A percentile compares a stretch with the other conserved stretches of the same genome.
phyloP scores from a whole-genome alignment of 106 monocot species.

The Allium fistulosum region DNA sequence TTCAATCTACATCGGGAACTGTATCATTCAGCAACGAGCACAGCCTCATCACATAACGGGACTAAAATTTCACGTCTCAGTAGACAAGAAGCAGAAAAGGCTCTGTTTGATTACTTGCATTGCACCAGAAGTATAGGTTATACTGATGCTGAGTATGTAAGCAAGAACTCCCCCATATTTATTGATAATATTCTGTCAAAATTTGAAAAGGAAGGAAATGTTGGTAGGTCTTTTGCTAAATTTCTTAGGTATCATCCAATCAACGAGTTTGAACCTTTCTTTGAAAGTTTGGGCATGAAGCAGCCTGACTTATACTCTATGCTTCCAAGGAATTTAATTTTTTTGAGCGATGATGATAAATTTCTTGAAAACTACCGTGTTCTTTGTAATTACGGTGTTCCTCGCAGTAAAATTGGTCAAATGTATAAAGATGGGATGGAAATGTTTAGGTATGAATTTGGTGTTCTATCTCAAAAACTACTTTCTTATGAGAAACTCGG shows the following conservation, averaged over 20 bases:
- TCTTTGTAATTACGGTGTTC: conserved; percentile 77
- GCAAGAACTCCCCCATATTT: conserved; percentile 62
- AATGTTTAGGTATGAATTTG: conserved; percentile 45
- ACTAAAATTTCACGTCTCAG: conserved; percentile 25
- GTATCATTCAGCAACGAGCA: conserved; percentile 3
- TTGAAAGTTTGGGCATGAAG: conserved; percentile 79
- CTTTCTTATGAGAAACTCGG: conserved; percentile 53
- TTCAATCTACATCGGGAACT: not conserved
- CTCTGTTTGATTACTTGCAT: conserved; percentile 72
- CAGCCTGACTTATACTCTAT: conserved; percentile 36
- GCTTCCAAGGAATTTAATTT: conserved; percentile 54
- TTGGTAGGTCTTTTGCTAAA: conserved; percentile 23
- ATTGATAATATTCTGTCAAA: conserved; percentile 43
- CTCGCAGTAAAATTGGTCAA: conserved; percentile 71
- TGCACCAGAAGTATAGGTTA: conserved; percentile 43
- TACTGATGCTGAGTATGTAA: conserved; percentile 71
- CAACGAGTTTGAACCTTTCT: conserved; percentile 94
- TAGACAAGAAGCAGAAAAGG: conserved; percentile 40
- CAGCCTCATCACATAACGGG: not conserved
- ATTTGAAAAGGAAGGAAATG: conserved; percentile 25
- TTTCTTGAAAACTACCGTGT: conserved; percentile 61
- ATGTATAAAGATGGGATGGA: conserved; percentile 60
- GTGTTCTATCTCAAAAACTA: conserved; percentile 36
- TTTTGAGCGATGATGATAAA: conserved; percentile 52
- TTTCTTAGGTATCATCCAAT: conserved; percentile 69